Base-by-base conservation (phyloP, 331 rosid genomes). In the Acacia concinna region DNA sequence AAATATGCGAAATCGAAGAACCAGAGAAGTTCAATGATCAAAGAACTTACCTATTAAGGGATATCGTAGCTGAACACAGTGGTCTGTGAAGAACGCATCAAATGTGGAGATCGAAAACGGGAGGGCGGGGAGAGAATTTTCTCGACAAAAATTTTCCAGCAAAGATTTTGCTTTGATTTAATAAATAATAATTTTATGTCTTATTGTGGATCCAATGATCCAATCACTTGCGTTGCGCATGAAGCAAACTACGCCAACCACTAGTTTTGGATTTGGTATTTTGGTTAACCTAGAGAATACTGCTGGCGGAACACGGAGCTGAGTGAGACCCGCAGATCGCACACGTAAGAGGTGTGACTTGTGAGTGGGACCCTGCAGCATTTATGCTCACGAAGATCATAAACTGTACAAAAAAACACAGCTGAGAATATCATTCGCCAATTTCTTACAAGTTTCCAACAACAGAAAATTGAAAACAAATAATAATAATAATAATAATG, bases 31-130 rank as follows among this genome's bases (percentile, higher is more conserved):
- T 68, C 7, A 25, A 56, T n/a, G 38, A 10, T 78, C 15, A 17
- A 56, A 11, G 47, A 56, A 81, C 82, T 46, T 28, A 84, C 87
- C 23, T 27, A 8, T 21, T 3, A 25, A 23, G 27, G 27, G 23
- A 21, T 44, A 32, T 3, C 38, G 30, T 23, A 47, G 30, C 18
- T 40, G 7, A 12, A 21, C 9, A 14, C 2, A 6, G 31, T 23
- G 51, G 52, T 31, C 11, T 18, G 32, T 0, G 14, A 13, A 30
- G 52, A 37, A 1, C 9, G 18, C 68, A 56, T 25, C n/a, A 13
- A 35, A 18, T 0, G 8, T 54, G 73, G 18, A 20, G 44, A 35
- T 20, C 20, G 15, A 25, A 54, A 64, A 5, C 8, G 27, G 31
- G 30, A 40, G n/a, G 1, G 46, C 12, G 0, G 15, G 4, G 38